Base-by-base conservation (phyloP, 2,329 filamentous ascomycete genomes). In the Fusarium zealandicum region DNA sequence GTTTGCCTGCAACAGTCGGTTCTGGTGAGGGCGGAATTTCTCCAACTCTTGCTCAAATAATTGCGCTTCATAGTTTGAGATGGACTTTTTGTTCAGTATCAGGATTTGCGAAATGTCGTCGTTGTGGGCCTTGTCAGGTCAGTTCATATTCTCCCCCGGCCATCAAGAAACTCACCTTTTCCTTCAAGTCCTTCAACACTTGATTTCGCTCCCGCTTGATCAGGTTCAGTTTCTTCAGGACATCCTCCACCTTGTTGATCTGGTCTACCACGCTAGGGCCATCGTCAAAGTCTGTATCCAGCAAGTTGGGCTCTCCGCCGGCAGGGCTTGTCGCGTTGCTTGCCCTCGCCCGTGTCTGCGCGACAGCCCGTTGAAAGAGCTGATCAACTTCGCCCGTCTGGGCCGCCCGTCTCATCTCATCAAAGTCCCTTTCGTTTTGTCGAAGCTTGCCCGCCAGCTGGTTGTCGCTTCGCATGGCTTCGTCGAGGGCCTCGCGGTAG, bases 41-140 rank as follows among this genome's bases (percentile, higher is more conserved):
- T 98, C 93, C n/a, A 99, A 81, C 73, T 99, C 95, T 13, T 92
- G 87, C 71, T 97, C 90, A 76, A 99, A 99, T 3, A 99, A 82
- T 68, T 96, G 92, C 11, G 82, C 88, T 73, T 99, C 95, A 68
- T 95, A 93, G 69, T 92, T 96, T 16, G 92, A 84, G 68, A 98
- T 93, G 2, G 92, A 89, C 75, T 98, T 99, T 73, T 98, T 98
- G 80, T 99, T 99, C 54, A 99, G 79, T 50, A 99, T 99, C 55
- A 99, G 81, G 11, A 98, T 93, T 69, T 96, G 95, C 5, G 93
- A 97, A 60, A 99, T 99, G 69, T 99, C 96, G 69, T 99, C 96
- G 63, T 90, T 92, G 75, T 96, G 93, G 46, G 93, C 89, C 93
- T 97, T 46, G 9, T 3, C 14, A 40, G 56, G 52, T 75, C 51